Base-by-base conservation (phyloP, 78 protist species). In the Reticulomyxa filosa region DNA sequence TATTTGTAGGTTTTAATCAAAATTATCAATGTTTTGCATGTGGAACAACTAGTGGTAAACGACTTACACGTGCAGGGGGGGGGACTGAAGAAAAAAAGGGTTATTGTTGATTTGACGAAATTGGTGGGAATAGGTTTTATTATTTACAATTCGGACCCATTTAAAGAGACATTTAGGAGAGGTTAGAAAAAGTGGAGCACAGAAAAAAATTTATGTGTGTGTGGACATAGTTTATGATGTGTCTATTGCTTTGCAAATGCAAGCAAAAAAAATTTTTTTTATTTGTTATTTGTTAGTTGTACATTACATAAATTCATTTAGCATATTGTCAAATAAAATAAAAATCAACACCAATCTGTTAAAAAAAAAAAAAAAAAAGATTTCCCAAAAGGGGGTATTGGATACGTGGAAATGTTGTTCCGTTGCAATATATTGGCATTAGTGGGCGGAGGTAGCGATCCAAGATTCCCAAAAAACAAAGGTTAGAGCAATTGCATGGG, bases 371-470 rank as follows among this genome's bases (percentile, higher is more conserved):
- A 42, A 42, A 42, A 20, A 42, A 17, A 42, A 80, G 83, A 70
- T 42, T 85, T 71, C 11, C 17, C 7, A 8, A 67, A 66, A 38
- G 97, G 97, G 0, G 94, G 97, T 34, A 77, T 91, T 34, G 90
- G 93, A 4, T 35, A 67, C 33, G 94, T 91, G 4, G 97, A 85
- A 64, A 91, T 91, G 94, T 78, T 91, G 30, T 91, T 86, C 71
- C 85, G 94, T 10, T 82, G 91, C 74, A 88, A 91, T 65, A 85
- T 84, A 27, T 51, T 91, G 3, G 97, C 94, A 10, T 81, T 91
- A n/a, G 97, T 91, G 26, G 93, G 96, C 69, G 92, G 89, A n/a
- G 96, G 96, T 1, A 38, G 42, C 13, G 68, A 77, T 36, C 93
- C 96, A 22, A 59, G 76, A 30, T 89, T 64, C 34, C 83, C 91